Percentiles rank a stretch among this genome's conserved stretches.
Evolutionary conservation across 768 basidiomycete genomes (phyloP).

Genomic region (Termitomyces sp.): DNA sequence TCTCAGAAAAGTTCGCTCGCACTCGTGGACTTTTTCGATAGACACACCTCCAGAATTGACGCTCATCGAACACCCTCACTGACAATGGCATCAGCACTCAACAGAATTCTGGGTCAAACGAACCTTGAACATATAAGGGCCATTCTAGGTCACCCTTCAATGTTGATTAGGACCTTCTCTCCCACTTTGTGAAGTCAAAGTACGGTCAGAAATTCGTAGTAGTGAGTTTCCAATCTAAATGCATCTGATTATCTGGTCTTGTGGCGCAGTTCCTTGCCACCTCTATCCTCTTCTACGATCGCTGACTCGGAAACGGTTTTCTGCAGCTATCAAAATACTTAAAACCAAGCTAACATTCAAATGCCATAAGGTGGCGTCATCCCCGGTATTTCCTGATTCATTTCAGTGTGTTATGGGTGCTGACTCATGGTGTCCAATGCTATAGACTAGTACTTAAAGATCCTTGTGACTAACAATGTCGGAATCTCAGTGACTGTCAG

Average conservation of each 20-base stretch:
- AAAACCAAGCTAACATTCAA: no score
- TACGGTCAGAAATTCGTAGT: neutral
- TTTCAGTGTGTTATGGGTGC: no score
- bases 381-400: no score
- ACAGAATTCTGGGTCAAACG: neutral
- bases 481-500: neutral
- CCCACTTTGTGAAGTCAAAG: neutral
- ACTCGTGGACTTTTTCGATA: neutral
- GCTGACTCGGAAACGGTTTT: no score
- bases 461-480: neutral
- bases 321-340: no score
- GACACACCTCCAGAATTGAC: neutral
- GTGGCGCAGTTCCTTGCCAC: neutral
- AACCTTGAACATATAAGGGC: no score
- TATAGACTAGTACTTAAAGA: no score
- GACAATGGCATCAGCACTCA: neutral
- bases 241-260: neutral
- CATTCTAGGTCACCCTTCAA: neutral
- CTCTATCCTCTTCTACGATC: no score
- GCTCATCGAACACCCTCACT: neutral
- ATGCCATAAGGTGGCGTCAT: no score
- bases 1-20: neutral
- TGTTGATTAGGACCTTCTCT: neutral
- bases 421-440: no score
- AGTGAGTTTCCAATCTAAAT: neutral